Base-by-base conservation (phyloP, 2,329 filamentous ascomycete genomes). In the Fusarium sp. region DNA sequence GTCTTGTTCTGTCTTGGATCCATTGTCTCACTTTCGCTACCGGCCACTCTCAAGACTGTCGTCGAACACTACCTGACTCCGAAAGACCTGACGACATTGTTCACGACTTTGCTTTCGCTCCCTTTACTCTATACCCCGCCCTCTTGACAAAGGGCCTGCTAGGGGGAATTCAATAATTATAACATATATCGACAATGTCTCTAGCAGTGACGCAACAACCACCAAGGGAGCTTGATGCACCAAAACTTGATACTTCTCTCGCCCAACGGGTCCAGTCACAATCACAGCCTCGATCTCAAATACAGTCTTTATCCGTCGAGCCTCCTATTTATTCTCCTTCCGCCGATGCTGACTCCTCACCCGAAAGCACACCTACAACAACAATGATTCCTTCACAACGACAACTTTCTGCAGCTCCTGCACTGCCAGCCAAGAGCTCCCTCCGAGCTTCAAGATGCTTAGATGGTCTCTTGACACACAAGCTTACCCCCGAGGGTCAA, bases 371-470 rank as follows among this genome's bases (percentile, higher is more conserved):
- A 52, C 65, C 62, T 38, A 73, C 71, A 73, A 73, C 71, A 73
- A 73, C 76, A 45, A 81, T 80, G 78, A 65, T 80, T 37, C 67
- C 78, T 18, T 70, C 75, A 46, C 69, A 73, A 50, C 70, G 72
- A 64, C 73, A 71, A 61, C 60, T 67, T 27, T 71, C 70, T 37
- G 66, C 73, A 50, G 76, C 82, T 30, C 87, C 86, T 13, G 83
- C 83, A 41, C 78, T 89, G 8, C 87, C 87, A 3, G 79, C 81
- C 67, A 86, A 83, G 81, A 88, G 85, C 75, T 78, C 83, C 13
- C 81, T 85, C 26, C 80, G 87, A 73, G 79, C 81, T 23, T 88
- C 87, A 12, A 81, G 82, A 57, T 79, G 81, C 61, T 74, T 81
- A 41, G 78, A 77, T 38, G 76, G 75, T 23, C 71, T 81, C 30